Evolutionary conservation across 1,284 basidiomycete genomes (phyloP), one percentile per base, ranked within the genome.

Genomic region (Ustilago esculenta): DNA sequence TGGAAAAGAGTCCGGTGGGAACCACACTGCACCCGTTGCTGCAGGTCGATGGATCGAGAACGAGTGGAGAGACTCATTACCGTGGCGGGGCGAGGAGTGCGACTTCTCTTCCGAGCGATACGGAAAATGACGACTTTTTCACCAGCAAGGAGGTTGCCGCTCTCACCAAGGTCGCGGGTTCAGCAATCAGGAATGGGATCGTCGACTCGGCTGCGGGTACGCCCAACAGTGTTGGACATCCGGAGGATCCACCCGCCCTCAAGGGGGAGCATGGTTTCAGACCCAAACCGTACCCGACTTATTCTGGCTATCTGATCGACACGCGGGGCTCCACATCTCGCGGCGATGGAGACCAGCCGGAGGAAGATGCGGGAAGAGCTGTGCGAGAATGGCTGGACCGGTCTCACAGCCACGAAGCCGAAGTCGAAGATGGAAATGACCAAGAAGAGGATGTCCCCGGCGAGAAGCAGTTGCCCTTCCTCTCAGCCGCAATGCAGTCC

Each of bases 81-180:
- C 35, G 34, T 24, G 25, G 27, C 10, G 39, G 27, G 12, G 42
- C 17, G 20, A 29, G 11, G 33, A 45, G 50, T 35, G 60, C 54
- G 0, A 41, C 42, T 7, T 59, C 55, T n/a, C n/a, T 60, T 29
- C 51, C 47, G 15, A 48, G 43, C 29, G 68, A 65, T 34, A 71
- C 68, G 49, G 68, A 71, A 39, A 47, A 44, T 41, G 68, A 71
- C 10, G 68, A 71, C 29, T 71, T 71, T 27, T 71, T 71, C 29
- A 54, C 45, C 12, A 63, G 47, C 37, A 70, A 51, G 17, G 55
- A 59, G 21, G 41, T 64, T 37, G 49, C 42, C 12, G 60, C 41
- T 2, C n/a, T 57, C n/a, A 50, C 49, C 4, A 57, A 59, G 36
- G 65, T 51, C 1, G 65, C 54, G 18, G 50, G 65, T 14, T 54